A percentile compares a stretch with the other conserved stretches of the same genome.
Conservation (phyloP, 176 grass and related monocot species). For the Melocanna baccifera region DNA sequence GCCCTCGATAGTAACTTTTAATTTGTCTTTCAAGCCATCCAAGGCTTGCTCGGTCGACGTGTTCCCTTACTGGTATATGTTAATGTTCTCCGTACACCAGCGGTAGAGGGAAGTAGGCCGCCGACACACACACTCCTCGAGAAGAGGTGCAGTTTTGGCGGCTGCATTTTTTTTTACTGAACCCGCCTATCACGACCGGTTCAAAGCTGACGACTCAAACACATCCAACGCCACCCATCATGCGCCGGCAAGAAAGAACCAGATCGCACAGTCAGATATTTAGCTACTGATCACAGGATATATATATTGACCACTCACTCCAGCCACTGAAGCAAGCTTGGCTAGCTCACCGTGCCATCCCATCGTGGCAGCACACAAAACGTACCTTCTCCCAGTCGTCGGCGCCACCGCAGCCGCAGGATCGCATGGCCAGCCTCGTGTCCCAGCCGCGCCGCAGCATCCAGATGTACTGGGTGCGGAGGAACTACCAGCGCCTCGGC, state of each 20-base stretch:
- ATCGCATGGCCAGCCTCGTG: slow-evolving; percentile 46
- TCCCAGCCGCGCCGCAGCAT: slow-evolving; percentile 38
- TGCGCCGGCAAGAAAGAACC: slow-evolving; percentile 33
- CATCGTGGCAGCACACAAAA: neutral
- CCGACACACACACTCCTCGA: neutral
- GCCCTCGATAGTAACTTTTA: neutral
- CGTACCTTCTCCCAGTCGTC: neutral
- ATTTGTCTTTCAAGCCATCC: neutral
- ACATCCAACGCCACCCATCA: neutral
- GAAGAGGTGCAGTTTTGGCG: slow-evolving; percentile 29
- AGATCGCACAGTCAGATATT: neutral
- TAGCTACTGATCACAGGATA: neutral
- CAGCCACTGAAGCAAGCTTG: neutral
- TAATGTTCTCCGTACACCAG: no score
- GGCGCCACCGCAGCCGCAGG: neutral
- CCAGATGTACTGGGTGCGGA: slow-evolving; percentile 47
- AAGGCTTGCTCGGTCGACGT: neutral
- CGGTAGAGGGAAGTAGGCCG: neutral
- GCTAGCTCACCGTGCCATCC: neutral
- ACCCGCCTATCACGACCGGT: slow-evolving; percentile 24
- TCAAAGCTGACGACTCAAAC: slow-evolving; percentile 1
- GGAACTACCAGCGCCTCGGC: slow-evolving; percentile 51
- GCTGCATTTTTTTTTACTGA: neutral
- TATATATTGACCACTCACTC: neutral
- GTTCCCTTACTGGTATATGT: neutral